Evolutionary conservation across 2,329 filamentous ascomycete genomes (phyloP), one percentile per base, ranked within the genome.

Genomic region (Botrytis fragariae): DNA sequence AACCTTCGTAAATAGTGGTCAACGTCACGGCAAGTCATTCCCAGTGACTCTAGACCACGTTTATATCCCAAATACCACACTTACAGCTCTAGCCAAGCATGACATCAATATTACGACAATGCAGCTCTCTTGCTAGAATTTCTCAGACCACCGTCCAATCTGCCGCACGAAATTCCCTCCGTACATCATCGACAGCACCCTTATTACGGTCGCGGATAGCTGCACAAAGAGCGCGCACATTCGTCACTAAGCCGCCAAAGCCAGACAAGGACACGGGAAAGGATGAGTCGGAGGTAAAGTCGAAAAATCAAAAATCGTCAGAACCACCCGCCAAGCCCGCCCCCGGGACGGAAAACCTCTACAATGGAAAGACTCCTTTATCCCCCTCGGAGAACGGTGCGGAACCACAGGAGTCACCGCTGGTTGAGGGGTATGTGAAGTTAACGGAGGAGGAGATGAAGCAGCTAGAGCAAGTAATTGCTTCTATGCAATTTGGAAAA

Each of bases 81-180:
- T 54, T n/a, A 63, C 65, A 72, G 69, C 54, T 83, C 73, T 74
- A 76, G 73, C 73, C 81, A 83, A 85, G 81, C 83, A 92, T 92
- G 91, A 90, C 89, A 82, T 88, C 88, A 79, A 85, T 91, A 79
- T 84, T 92, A 77, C 88, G 90, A 82, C 89, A 89, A 82, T 87
- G 90, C 82, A 88, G 89, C 84, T 87, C 89, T 82, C 84, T 92
- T 81, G 88, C 89, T 83, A 87, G 88, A 82, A 85, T 89, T 80
- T 87, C 88, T 74, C 87, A 87, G 82, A 84, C 87, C 77, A 86
- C 86, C 77, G 84, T 87, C 79, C 86, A 86, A 80, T 83, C 84
- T 78, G 83, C 86, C 75, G 82, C 87, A 72, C 85, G 86, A 79
- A 83, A 85, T 75, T 84, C 84, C 60, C 77, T 83, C 80, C 84